These are phyloP conservation scores for Suhomyces ambrosiae DNA, from an alignment of 1,139 yeast genomes.

Conservation along the genomic window DNA sequence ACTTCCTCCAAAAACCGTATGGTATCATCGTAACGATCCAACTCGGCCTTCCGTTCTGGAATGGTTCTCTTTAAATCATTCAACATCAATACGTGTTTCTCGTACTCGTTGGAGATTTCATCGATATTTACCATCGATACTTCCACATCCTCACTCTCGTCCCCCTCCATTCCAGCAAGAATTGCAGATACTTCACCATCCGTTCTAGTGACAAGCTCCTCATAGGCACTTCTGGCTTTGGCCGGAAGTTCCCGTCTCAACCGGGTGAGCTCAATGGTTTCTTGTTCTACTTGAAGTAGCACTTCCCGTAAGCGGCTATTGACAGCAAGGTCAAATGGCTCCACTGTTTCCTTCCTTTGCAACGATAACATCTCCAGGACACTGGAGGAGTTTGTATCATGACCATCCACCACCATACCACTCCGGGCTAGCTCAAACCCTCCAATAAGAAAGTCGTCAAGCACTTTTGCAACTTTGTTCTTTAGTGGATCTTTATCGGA, in stretches of 20 bases:
- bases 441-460: conserved; percentile 48
- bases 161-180: conserved; percentile 24
- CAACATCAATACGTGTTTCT: conserved; percentile 26
- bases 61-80: conserved; percentile 30
- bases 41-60: conserved; percentile 36
- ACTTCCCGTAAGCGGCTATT: conserved; percentile 55
- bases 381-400: conserved; percentile 24
- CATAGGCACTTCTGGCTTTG: conserved; percentile 31
- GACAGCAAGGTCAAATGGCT: conserved; percentile 63
- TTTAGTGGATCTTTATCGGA: conserved; percentile 48
- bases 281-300: conserved; percentile 58
- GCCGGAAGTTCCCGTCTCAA: conserved; percentile 57
- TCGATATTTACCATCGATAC: conserved; percentile 16
- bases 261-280: conserved; percentile 54
- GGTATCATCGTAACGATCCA: conserved; percentile 34
- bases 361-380: conserved; percentile 32
- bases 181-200: conserved; percentile 37
- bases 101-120: conserved; percentile 30
- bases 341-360: conserved; percentile 43
- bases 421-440: conserved; percentile 55
- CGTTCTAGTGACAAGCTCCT: conserved; percentile 29
- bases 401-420: conserved; percentile 54
- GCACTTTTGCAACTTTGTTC: conserved; percentile 42
- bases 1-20: conserved; percentile 32
- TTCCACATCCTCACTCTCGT: conserved; percentile 19